phyloP scores from a whole-genome alignment of 805 yeast species.

The Candida chauliodis region DNA sequence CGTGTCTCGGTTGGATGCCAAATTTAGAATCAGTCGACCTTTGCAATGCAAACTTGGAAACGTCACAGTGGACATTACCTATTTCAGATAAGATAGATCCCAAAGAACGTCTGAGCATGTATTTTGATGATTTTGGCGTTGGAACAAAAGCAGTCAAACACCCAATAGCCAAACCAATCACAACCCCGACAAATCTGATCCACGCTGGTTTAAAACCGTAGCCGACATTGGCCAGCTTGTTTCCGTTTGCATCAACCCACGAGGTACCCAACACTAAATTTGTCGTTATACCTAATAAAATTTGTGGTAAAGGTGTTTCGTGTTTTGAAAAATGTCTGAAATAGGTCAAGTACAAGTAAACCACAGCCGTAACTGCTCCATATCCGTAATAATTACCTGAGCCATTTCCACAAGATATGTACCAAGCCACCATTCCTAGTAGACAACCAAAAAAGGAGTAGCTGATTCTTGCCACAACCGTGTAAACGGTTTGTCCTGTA shows the following conservation, averaged over 20 bases:
- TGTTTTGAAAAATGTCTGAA: constrained; percentile 32
- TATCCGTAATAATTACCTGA: constrained; percentile 31
- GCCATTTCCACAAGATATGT: constrained; percentile 30
- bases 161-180: constrained; percentile 28
- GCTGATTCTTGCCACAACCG: constrained; percentile 19
- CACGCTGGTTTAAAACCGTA: constrained; percentile 26
- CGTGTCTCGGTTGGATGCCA: constrained; percentile 20
- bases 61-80: constrained; percentile 27
- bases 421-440: constrained; percentile 31
- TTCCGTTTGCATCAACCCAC: constrained; percentile 22
- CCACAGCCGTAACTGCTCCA: constrained; percentile 24
- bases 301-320: constrained; percentile 21
- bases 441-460: constrained; percentile 27
- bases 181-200: constrained; percentile 24
- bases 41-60: constrained; percentile 22
- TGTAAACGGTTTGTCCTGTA: constrained; percentile 28
- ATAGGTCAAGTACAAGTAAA: constrained; percentile 19
- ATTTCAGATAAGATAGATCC: constrained; percentile 20
- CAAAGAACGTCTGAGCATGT: constrained; percentile 21
- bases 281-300: constrained; percentile 25
- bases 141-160: constrained; percentile 30
- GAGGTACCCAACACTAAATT: constrained; percentile 31
- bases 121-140: constrained; percentile 24
- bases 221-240: constrained; percentile 21
- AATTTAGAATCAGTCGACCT: constrained; percentile 18